These are phyloP conservation scores for Podila minutissima DNA, from an alignment of 192 early-diverging fungal genomes.

Conservation along the genomic window DNA sequence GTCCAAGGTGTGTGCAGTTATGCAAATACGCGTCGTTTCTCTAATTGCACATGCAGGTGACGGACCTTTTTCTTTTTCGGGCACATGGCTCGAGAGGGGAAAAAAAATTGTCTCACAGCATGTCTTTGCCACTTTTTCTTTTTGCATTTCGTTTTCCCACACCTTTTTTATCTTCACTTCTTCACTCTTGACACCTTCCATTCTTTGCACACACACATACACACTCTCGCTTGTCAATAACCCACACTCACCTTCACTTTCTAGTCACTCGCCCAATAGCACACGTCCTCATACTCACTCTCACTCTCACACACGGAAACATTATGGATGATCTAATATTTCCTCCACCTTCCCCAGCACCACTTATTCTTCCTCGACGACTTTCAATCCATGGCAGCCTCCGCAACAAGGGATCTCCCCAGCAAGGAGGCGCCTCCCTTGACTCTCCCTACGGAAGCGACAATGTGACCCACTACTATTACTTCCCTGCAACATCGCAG, in stretches of 20 bases:
- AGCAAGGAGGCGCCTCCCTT: neutral
- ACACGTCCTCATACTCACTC: neutral
- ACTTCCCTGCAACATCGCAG: neutral
- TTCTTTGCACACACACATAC: too few species aligned
- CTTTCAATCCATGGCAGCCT: slow-evolving; percentile 10
- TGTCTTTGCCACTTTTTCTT: too few species aligned
- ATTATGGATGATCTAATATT: slow-evolving; percentile 27
- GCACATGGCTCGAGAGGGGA: too few species aligned
- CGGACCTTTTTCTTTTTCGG: too few species aligned
- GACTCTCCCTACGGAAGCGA: neutral
- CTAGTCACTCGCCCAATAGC: neutral
- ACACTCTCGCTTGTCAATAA: too few species aligned
- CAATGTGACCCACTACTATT: slow-evolving; percentile 3
- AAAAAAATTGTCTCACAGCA: too few species aligned
- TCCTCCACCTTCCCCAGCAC: slow-evolving; percentile 13
- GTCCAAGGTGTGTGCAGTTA: too few species aligned
- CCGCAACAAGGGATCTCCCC: neutral
- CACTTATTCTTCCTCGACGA: slow-evolving; percentile 30
- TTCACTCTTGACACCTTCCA: too few species aligned
- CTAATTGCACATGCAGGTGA: too few species aligned
- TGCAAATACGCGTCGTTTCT: too few species aligned
- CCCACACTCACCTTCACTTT: neutral
- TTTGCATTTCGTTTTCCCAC: too few species aligned
- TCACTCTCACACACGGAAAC: neutral
- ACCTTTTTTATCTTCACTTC: too few species aligned